Base-by-base conservation (phyloP, 768 basidiomycete species). In the Calocera cornea region DNA sequence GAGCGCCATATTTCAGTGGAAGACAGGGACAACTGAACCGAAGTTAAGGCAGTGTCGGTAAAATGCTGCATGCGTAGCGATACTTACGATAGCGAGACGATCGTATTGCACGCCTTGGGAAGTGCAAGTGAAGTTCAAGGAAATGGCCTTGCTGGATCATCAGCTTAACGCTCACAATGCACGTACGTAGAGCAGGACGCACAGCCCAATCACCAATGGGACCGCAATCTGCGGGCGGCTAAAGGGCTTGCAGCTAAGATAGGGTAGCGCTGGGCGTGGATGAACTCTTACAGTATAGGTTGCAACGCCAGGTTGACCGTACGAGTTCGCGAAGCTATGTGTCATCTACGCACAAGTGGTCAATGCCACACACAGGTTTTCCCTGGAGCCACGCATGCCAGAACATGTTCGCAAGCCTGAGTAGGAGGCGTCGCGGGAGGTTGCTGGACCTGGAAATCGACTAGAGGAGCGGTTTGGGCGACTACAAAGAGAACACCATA, bases 61-160 rank as follows among this genome's bases (percentile, higher is more conserved):
- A n/a, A n/a, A n/a, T 69, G 71, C 88, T 87, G 88, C 90, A 89
- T 7, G 88, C 87, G 72, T 89, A 86, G 88, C 84, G 73, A 90
- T 86, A 3, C 87, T 87, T 71, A 92, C 87, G 17, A 85, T 82
- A 1, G 83, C 87, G 5, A 89, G 79, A 16, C 88, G 83, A 72
- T 89, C 88, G 68, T 83, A 89, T 73, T 89, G 88, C 7, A 86
- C 87, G 50, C 54, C 54, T 60, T 60, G 54, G 2, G 54, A 60
- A 19, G 54, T 60, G 54, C 54, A 60, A 22, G 54, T 60, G 54
- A 60, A 60, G 54, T 60, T 60, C 27, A 60, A 70, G 63, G 24
- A 33, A 17, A 44, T 29, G 3, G 47, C 31, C 29, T 49, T n/a
- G 33, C 3, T 12, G n/a, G 19, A 14, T 10, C 33, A 38, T 66